Evolutionary conservation across 352 stramenopile genomes (phyloP).

Genomic region (Pythium biforme): DNA sequence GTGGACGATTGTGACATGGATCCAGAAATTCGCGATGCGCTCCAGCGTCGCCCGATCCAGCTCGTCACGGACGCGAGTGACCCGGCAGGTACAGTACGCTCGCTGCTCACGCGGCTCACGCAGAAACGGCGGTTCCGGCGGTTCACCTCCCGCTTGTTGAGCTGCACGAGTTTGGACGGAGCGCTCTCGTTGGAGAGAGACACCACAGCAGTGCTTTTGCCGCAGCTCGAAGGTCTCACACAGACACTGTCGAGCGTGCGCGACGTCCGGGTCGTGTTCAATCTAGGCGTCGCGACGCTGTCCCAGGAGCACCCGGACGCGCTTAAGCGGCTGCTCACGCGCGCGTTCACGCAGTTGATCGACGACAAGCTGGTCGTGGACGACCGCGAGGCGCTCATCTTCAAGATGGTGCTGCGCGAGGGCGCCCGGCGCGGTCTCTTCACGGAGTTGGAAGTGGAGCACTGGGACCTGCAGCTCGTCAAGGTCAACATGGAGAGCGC

Average conservation of each 20-base stretch:
- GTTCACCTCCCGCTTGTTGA: not conserved
- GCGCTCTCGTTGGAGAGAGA: not conserved
- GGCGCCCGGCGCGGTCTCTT: constrained; percentile 2
- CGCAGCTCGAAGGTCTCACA: constrained; percentile 5
- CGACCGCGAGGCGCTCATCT: constrained; percentile 13
- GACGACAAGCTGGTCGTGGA: constrained; percentile 16
- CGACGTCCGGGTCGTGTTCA: constrained; percentile 10
- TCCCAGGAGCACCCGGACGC: not conserved
- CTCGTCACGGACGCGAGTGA: constrained; percentile 7
- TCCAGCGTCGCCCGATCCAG: not conserved
- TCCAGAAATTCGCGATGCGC: not conserved
- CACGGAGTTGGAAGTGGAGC: not conserved
- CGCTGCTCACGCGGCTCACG: constrained; percentile 2
- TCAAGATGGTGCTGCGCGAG: constrained; percentile 17
- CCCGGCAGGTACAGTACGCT: not conserved
- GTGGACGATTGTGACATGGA: constrained; percentile 12
- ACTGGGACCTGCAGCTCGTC: constrained; percentile 8
- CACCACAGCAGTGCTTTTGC: not conserved
- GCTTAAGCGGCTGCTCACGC: constrained; percentile 1
- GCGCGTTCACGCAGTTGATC: constrained; percentile 7
- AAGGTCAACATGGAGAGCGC: constrained; percentile 22
- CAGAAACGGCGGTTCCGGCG: not conserved
- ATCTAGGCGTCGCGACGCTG: not conserved
- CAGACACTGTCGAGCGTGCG: constrained; percentile 12
- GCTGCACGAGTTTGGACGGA: not conserved